Evolutionary conservation across 140 eudicot genomes (phyloP).

Genomic region (Stevia rebaudiana): DNA sequence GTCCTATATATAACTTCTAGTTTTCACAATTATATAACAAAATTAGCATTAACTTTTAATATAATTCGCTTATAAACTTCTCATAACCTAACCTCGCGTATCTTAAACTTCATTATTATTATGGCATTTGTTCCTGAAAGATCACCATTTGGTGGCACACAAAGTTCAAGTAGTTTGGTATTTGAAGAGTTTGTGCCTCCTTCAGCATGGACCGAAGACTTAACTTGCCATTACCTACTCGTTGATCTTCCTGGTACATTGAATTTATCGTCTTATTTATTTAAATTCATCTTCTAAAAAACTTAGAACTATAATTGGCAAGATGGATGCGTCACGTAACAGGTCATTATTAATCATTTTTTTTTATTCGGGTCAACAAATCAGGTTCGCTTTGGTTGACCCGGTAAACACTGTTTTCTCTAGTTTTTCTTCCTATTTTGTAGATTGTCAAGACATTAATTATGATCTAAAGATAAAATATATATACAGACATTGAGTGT

Average conservation of each 20-base stretch:
- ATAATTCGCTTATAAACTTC: not conserved
- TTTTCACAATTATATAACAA: conserved; percentile 10
- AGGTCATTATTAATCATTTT: not conserved
- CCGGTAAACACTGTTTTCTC: not conserved
- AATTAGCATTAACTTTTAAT: not conserved
- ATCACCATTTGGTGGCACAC: conserved; percentile 16
- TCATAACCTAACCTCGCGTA: not conserved
- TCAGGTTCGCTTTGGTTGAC: not conserved
- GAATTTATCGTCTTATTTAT: not conserved
- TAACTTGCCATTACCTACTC: conserved; percentile 39
- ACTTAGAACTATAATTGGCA: not conserved
- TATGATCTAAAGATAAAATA: not conserved
- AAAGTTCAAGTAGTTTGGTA: conserved; percentile 26
- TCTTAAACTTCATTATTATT: conserved; percentile 1
- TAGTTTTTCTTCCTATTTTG: not conserved
- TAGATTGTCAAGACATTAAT: not conserved
- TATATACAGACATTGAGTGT: no score
- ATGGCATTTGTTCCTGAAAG: conserved; percentile 24
- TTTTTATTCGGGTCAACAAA: not conserved
- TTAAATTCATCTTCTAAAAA: not conserved
- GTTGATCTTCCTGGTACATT: conserved; percentile 66
- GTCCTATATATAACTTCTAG: conserved; percentile 8
- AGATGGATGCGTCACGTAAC: not conserved
- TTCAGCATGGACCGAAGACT: conserved; percentile 55
- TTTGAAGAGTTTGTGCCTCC: conserved; percentile 55